Percentiles rank a stretch among this genome's conserved stretches.
phyloP scores from a whole-genome alignment of 768 basidiomycete genomes.

The Rhizopogon vesiculosus region DNA sequence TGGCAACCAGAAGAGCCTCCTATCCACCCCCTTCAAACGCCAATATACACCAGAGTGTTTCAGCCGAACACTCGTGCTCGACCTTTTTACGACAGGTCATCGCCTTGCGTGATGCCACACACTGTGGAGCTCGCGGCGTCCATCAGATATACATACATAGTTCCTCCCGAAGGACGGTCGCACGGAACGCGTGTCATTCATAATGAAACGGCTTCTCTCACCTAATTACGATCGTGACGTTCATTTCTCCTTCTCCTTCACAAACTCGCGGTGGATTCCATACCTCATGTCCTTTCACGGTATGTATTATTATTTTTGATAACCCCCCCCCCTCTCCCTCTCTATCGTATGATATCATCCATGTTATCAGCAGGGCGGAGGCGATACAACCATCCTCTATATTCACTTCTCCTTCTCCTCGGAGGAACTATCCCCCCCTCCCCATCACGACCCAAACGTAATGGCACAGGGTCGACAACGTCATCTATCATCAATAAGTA shows the following conservation, averaged over 20 bases:
- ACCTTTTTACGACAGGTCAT: no score
- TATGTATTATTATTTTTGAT: neutral
- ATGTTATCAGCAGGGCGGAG: neutral
- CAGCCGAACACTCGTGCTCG: no score
- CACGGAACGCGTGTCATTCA: neutral
- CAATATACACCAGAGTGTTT: no score
- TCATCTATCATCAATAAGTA: no score
- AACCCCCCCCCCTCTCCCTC: no score
- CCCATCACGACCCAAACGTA: neutral
- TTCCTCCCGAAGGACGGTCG: neutral
- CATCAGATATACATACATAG: neutral
- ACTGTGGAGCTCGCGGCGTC: no score
- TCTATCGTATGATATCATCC: neutral
- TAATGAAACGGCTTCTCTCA: neutral
- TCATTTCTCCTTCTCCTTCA: neutral
- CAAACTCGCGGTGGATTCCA: no score
- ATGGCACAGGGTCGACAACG: neutral
- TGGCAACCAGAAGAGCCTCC: no score
- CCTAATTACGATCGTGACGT: neutral
- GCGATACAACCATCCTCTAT: neutral
- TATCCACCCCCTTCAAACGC: no score
- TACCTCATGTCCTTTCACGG: neutral
- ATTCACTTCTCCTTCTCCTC: constrained; percentile 10
- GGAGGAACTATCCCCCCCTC: constrained; percentile 5
- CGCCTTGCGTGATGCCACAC: no score